Percentiles rank a stretch among this genome's conserved stretches.
phyloP scores from a whole-genome alignment of 139 green algal genomes.

The Volvox reticuliferus region DNA sequence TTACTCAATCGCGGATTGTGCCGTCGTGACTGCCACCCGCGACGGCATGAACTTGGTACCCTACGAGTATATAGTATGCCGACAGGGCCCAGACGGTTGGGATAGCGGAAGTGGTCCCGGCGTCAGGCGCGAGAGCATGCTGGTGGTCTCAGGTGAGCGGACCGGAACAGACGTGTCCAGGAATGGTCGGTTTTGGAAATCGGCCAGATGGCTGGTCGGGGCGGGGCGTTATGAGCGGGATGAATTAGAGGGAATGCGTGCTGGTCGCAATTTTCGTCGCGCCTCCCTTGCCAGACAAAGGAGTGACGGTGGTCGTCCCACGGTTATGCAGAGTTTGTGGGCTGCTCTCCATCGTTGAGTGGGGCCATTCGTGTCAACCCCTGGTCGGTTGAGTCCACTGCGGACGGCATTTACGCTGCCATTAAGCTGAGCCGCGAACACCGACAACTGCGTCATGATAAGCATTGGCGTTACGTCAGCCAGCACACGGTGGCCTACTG shows the following conservation, averaged over 20 bases:
- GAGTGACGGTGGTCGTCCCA: too few species aligned
- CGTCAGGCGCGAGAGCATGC: conserved; percentile 69
- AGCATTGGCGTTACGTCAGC: conserved; percentile 97
- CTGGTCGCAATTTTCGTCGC: too few species aligned
- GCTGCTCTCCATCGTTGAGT: conserved; percentile 93
- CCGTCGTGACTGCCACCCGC: conserved; percentile 92
- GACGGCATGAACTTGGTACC: conserved; percentile 96
- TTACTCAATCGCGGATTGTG: conserved; percentile 87
- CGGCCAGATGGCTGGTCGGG: too few species aligned
- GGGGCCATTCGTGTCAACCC: conserved; percentile 98
- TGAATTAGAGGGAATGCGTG: too few species aligned
- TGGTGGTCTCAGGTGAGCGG: conserved; percentile 85
- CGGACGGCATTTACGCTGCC: conserved; percentile 92
- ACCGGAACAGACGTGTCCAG: too few species aligned
- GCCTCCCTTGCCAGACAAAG: too few species aligned
- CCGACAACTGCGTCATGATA: conserved; percentile 89
- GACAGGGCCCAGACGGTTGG: conserved; percentile 75
- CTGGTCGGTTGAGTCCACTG: conserved; percentile 92
- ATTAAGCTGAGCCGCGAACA: conserved; percentile 79
- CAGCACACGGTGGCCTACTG: conserved; percentile 96
- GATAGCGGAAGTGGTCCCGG: conserved; percentile 6
- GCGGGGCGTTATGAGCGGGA: too few species aligned
- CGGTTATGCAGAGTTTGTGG: conserved; percentile 94
- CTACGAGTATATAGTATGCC: conserved; percentile 98
- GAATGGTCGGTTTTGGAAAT: too few species aligned